A percentile compares a stretch with the other conserved stretches of the same genome.
Evolutionary conservation across 805 yeast genomes (phyloP).

Genomic region (Blastobotrys americana): DNA sequence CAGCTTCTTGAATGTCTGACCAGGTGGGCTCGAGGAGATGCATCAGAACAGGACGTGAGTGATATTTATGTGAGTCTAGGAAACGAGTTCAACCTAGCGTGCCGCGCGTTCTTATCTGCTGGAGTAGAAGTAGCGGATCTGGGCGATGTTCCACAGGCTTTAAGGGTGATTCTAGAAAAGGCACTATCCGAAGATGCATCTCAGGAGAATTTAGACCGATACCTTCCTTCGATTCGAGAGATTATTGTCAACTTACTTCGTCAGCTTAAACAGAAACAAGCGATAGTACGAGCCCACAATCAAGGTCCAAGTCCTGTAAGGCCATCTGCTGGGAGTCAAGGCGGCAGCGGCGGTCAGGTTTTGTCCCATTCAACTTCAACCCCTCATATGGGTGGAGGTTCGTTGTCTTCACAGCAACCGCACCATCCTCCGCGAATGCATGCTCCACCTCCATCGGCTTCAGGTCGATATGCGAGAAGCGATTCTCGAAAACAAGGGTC

Average conservation of each 20-base stretch:
- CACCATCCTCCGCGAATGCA: too few species aligned
- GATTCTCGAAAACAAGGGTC: too few species aligned
- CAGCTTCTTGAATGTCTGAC: constrained; percentile 79
- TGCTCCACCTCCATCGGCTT: too few species aligned
- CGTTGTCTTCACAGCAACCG: too few species aligned
- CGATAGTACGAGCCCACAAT: constrained; percentile 35
- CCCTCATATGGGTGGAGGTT: constrained; percentile 4
- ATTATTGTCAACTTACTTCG: constrained; percentile 76
- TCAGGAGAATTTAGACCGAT: constrained; percentile 70
- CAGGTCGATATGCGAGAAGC: too few species aligned
- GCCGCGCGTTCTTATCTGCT: constrained; percentile 67
- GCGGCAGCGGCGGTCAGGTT: too few species aligned
- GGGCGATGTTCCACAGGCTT: constrained; percentile 82
- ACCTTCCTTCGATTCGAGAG: constrained; percentile 76
- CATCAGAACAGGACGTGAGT: constrained; percentile 76
- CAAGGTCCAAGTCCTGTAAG: constrained; percentile 1
- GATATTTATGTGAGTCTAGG: constrained; percentile 89
- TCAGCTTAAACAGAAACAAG: constrained; percentile 74
- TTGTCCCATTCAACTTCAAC: constrained; percentile 26
- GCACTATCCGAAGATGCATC: constrained; percentile 82
- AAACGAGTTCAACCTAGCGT: constrained; percentile 82
- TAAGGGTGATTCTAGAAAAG: constrained; percentile 73
- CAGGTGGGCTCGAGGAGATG: constrained; percentile 81
- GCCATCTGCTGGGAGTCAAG: background rate
- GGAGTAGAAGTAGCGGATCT: constrained; percentile 74